Conservation (phyloP, 805 yeast genomes). For the Yarrowia divulgata region DNA sequence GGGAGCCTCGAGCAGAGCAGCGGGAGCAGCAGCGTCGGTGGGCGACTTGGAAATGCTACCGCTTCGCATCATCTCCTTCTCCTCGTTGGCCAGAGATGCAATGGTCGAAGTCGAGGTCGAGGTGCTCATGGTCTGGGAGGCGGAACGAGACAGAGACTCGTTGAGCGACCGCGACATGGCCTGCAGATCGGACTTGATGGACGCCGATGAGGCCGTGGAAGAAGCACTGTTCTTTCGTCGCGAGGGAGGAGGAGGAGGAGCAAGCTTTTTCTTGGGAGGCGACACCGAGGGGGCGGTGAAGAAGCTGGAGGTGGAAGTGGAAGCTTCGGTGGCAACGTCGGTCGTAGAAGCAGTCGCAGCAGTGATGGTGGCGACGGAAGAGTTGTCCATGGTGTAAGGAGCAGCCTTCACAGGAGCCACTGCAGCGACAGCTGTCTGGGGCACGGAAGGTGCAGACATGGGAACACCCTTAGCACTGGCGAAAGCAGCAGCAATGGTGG, state of each 20-base stretch:
- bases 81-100: slow-evolving; percentile 14
- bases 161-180: slow-evolving; percentile 33
- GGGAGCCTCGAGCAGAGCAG: background rate
- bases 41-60: background rate
- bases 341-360: background rate
- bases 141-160: slow-evolving; percentile 12
- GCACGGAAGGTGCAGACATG: background rate
- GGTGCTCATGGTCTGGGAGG: slow-evolving; percentile 12
- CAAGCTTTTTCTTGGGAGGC: slow-evolving; percentile 12
- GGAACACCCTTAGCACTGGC: background rate
- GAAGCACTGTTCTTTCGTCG: slow-evolving; percentile 13
- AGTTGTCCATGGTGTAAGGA: slow-evolving; percentile 26
- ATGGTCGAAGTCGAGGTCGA: slow-evolving; percentile 14
- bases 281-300: slow-evolving; percentile 13
- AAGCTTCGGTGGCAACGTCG: background rate
- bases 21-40: background rate
- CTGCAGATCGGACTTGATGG: slow-evolving; percentile 34
- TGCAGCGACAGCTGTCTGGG: background rate
- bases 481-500: slow-evolving; percentile 23
- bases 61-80: slow-evolving; percentile 19
- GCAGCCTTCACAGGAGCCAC: no score
- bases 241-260: slow-evolving; percentile 34
- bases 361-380: slow-evolving; percentile 12
- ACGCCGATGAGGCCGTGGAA: background rate
- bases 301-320: slow-evolving; percentile 3